Evolutionary conservation across 75 land plant species (phyloP), one percentile per base, ranked within the genome.

Genomic region (Isoetes taiwanensis): DNA sequence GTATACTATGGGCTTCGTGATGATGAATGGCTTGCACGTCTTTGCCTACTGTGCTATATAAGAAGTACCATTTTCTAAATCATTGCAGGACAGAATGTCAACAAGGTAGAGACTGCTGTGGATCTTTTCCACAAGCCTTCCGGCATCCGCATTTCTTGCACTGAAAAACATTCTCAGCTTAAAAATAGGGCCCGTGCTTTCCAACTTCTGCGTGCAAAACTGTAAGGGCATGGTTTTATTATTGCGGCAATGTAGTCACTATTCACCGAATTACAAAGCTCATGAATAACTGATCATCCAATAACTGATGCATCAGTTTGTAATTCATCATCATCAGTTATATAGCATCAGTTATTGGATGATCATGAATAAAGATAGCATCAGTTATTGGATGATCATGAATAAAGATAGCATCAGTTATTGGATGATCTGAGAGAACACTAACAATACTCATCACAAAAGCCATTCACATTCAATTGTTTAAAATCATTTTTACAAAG

Each of bases 31-130:
- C 24, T 9, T n/a, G 17, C 57, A 21, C 11, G 1, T 25, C 19
- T 2, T 46, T 23, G 5, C 19, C 37, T 58, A 1, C 27, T 30
- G 53, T n/a, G n/a, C n/a, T n/a, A n/a, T n/a, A n/a, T n/a, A n/a
- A n/a, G 5, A 6, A 5, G 23, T 3, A 43, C 50, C 3, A 8
- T 32, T 16, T 6, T 32, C 9, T 16, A 20, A 52, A 31, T 2
- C 9, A 2, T 19, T 31, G 71, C 85, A 94, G 99, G 99, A 28
- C 99, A 94, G 63, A 94, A 94, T 72, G 99, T 94, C 56, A 94
- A 94, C 80, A 94, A 94, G 71, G 99, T 94, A 52, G 99, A 94
- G 70, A 94, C 99, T 40, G 96, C 99, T 28, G 74, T 89, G 30
- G 90, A 94, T 64, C 85, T 81, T 34, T 61, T 80, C 28, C 99